phyloP scores from a whole-genome alignment of 768 basidiomycete species.

The Tricholoma terreum region DNA sequence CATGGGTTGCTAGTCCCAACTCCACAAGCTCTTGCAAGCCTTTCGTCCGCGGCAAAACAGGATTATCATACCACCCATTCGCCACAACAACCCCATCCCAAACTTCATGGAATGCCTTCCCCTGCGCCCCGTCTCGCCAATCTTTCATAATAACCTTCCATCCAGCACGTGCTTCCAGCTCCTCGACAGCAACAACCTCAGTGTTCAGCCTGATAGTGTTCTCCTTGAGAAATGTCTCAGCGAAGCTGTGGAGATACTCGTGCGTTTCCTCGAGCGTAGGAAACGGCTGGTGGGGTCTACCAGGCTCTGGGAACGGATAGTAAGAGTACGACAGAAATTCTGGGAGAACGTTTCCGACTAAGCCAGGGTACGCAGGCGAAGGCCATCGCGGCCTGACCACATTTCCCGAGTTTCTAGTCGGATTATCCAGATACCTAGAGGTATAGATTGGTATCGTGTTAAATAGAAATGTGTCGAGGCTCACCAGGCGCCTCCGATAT shows the following conservation, averaged over 20 bases:
- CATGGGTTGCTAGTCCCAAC: slow-evolving; percentile 38
- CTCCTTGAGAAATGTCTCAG: slow-evolving; percentile 26
- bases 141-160: slow-evolving; percentile 41
- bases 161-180: slow-evolving; percentile 26
- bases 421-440: slow-evolving; percentile 32
- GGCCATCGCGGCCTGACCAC: slow-evolving; percentile 34
- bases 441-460: not conserved
- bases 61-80: slow-evolving; percentile 44
- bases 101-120: slow-evolving; percentile 27
- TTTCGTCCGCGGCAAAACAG: slow-evolving; percentile 40
- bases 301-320: slow-evolving; percentile 33
- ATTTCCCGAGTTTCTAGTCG: not conserved
- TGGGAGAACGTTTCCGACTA: slow-evolving; percentile 51
- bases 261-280: slow-evolving; percentile 38
- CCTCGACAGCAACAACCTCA: slow-evolving; percentile 39
- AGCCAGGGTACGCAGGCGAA: slow-evolving; percentile 44
- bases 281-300: slow-evolving; percentile 34
- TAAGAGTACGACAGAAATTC: slow-evolving; percentile 39
- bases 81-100: slow-evolving; percentile 53
- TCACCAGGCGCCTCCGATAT: slow-evolving; percentile 53
- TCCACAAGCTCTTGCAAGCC: slow-evolving; percentile 37
- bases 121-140: slow-evolving; percentile 24
- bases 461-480: not conserved
- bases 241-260: slow-evolving; percentile 34
- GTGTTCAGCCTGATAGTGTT: slow-evolving; percentile 38